These are phyloP conservation scores for Coffea eugenioides DNA, from an alignment of 257 asterid genomes.

Conservation along the genomic window DNA sequence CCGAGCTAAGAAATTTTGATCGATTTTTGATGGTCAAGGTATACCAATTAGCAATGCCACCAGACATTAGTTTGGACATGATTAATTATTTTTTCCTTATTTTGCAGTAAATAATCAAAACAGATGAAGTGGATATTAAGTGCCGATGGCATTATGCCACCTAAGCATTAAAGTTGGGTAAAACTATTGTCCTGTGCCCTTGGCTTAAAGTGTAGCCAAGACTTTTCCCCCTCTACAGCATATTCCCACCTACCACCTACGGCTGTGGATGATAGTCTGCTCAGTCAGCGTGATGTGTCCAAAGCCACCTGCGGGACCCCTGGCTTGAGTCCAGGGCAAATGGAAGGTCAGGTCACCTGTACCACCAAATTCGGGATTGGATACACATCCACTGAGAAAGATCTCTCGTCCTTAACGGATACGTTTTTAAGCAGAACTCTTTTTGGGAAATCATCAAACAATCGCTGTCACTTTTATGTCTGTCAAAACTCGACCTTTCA, in stretches of 20 bases:
- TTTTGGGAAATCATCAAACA: neutral
- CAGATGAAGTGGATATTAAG: no score
- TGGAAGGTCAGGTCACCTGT: no score
- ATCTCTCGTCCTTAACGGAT: neutral
- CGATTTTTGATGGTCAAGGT: no score
- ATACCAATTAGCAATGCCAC: no score
- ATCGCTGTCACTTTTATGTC: neutral
- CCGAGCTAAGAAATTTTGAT: no score
- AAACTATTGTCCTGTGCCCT: neutral
- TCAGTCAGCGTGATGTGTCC: neutral
- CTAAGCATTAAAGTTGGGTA: neutral
- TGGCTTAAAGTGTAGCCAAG: neutral
- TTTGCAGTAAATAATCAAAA: no score
- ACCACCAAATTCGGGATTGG: no score
- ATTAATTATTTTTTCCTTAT: no score
- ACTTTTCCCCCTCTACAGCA: neutral
- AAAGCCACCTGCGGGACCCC: neutral
- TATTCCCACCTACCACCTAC: neutral
- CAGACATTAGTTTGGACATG: no score
- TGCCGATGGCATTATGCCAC: neutral
- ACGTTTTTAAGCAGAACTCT: slow-evolving; percentile 4
- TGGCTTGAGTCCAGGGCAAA: neutral
- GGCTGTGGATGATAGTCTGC: neutral
- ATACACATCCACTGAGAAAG: no score
- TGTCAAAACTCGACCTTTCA: neutral